Evolutionary conservation across 2,329 filamentous ascomycete genomes (phyloP).

Genomic region (Hymenoscyphus scutula): DNA sequence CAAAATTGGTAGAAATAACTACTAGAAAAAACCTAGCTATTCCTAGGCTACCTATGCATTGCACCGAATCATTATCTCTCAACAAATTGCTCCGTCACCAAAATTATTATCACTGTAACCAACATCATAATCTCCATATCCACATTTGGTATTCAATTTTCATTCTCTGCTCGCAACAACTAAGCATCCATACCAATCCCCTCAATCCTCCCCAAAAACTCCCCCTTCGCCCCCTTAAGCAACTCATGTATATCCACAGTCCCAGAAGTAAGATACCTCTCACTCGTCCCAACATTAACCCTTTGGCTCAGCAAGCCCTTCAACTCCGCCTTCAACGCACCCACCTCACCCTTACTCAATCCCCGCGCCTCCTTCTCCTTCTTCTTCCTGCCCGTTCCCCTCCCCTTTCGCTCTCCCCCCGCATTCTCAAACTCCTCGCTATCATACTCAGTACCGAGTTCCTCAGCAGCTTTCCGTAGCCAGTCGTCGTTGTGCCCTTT

Average conservation of each 20-base stretch:
- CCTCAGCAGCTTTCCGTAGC: conserved; percentile 80
- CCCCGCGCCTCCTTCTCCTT: conserved; percentile 69
- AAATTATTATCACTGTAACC: too few species aligned
- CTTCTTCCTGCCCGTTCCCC: conserved; percentile 70
- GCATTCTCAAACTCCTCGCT: conserved; percentile 75
- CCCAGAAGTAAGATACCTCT: conserved; percentile 79
- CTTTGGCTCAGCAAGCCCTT: conserved; percentile 67
- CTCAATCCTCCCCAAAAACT: conserved; percentile 37
- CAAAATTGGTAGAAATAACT: too few species aligned
- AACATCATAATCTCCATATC: too few species aligned
- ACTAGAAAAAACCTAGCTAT: too few species aligned
- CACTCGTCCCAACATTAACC: conserved; percentile 85
- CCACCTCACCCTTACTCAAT: conserved; percentile 72
- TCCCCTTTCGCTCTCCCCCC: conserved; percentile 58
- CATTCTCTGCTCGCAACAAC: neutral
- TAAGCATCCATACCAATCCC: conserved; percentile 33
- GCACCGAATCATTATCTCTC: too few species aligned
- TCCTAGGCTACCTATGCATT: too few species aligned
- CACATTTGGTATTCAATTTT: neutral
- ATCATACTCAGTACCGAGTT: conserved; percentile 92
- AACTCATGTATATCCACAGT: conserved; percentile 79
- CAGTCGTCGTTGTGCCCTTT: conserved; percentile 79
- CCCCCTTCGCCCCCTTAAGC: conserved; percentile 59
- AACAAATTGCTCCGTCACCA: too few species aligned
- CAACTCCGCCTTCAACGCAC: conserved; percentile 67